Evolutionary conservation across 805 yeast genomes (phyloP).

Genomic region (Candida sanyiensis): DNA sequence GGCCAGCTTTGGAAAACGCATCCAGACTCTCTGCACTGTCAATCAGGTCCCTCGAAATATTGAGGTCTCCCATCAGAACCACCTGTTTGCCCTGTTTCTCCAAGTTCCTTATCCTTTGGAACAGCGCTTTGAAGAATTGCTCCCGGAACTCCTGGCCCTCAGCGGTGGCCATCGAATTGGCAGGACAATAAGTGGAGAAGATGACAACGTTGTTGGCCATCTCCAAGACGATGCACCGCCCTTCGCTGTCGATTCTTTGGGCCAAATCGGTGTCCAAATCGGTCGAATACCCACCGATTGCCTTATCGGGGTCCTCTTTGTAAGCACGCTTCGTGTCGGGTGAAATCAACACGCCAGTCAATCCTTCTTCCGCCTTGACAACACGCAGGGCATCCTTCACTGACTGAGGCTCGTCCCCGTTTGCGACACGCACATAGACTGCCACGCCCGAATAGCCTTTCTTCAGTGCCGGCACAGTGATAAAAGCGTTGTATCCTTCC

Average conservation of each 20-base stretch:
- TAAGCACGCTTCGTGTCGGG: constrained; percentile 19
- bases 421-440: constrained; percentile 58
- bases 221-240: constrained; percentile 75
- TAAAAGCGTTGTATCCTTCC: constrained; percentile 55
- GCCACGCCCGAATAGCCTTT: constrained; percentile 94
- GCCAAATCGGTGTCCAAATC: constrained; percentile 33
- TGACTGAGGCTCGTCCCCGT: constrained; percentile 35
- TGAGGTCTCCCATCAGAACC: constrained; percentile 83
- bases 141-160: constrained; percentile 58
- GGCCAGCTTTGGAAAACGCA: constrained; percentile 35
- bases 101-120: constrained; percentile 56
- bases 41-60: constrained; percentile 70
- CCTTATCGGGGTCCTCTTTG: constrained; percentile 23
- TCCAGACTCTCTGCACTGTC: constrained; percentile 74
- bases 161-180: constrained; percentile 69
- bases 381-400: constrained; percentile 43
- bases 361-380: constrained; percentile 81
- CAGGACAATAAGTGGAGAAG: constrained; percentile 81
- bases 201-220: constrained; percentile 55
- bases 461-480: constrained; percentile 59
- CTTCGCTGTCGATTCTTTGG: constrained; percentile 66
- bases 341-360: constrained; percentile 55
- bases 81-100: constrained; percentile 57
- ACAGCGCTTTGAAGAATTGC: constrained; percentile 51
- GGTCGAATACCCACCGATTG: constrained; percentile 69